A percentile compares a stretch with the other conserved stretches of the same genome.
Evolutionary conservation across 2,329 filamentous ascomycete genomes (phyloP).

Genomic region (Leptosphaerulina australis): DNA sequence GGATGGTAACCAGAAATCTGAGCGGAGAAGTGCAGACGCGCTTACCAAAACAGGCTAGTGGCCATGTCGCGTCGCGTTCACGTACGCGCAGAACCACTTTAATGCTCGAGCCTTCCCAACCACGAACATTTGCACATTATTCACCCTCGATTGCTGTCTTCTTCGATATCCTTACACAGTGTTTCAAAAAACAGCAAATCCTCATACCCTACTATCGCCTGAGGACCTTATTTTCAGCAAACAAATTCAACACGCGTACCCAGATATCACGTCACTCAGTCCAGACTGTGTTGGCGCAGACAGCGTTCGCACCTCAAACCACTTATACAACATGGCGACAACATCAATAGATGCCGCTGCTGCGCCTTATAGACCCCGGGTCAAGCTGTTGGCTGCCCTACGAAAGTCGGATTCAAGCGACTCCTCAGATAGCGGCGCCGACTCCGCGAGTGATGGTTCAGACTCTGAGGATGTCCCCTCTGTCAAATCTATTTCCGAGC

Average conservation of each 20-base stretch:
- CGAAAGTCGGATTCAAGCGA: conserved; percentile 22
- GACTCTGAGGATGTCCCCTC: conserved; percentile 42
- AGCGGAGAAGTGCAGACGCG: background rate
- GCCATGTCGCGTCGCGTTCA: conserved; percentile 14
- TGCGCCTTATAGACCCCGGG: conserved; percentile 20
- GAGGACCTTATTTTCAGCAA: background rate
- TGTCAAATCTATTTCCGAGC: conserved; percentile 7
- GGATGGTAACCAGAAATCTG: background rate
- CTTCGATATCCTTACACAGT: background rate
- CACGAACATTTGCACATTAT: conserved; percentile 5
- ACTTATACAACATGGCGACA: background rate
- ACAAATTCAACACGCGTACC: background rate
- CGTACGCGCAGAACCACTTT: conserved; percentile 12
- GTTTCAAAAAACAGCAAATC: background rate
- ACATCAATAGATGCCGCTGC: background rate
- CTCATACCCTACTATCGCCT: background rate
- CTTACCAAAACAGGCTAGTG: background rate
- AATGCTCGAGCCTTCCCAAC: conserved; percentile 21
- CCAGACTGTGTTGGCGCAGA: background rate
- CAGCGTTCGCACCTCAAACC: background rate
- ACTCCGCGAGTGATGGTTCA: conserved; percentile 43
- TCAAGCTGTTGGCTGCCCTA: conserved; percentile 30
- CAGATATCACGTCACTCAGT: background rate
- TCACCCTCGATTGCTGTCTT: background rate
- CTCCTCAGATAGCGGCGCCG: conserved; percentile 51